phyloP scores from a whole-genome alignment of 2,329 filamentous ascomycete species.

The Aspergillus arachidicola region DNA sequence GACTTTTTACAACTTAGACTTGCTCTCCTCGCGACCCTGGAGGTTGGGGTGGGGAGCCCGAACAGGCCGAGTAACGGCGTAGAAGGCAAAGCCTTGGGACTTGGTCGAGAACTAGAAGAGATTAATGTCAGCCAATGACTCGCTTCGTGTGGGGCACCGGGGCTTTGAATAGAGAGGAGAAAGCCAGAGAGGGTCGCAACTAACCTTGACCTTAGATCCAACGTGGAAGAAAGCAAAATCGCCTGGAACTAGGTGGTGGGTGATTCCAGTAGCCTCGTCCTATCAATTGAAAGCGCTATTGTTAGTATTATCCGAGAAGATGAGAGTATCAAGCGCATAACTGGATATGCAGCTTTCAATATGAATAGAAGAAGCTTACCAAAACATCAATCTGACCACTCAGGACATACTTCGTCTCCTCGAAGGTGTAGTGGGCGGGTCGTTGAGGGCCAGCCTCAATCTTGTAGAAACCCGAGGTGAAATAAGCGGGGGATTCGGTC shows the following conservation, averaged over 20 bases:
- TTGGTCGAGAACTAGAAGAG: background rate
- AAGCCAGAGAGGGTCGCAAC: background rate
- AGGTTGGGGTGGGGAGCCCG: background rate
- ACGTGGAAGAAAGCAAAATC: slow-evolving; percentile 17
- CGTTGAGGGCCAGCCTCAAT: slow-evolving; percentile 26
- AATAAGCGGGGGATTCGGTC: slow-evolving; percentile 24
- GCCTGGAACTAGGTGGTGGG: slow-evolving; percentile 15
- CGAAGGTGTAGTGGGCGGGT: slow-evolving; percentile 25
- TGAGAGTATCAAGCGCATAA: background rate
- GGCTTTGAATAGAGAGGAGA: background rate
- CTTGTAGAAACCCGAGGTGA: slow-evolving; percentile 30
- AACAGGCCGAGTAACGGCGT: background rate
- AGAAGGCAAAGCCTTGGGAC: background rate
- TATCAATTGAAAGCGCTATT: background rate
- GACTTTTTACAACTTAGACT: background rate
- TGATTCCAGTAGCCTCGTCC: slow-evolving; percentile 16
- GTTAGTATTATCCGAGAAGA: background rate
- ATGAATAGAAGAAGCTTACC: slow-evolving; percentile 14
- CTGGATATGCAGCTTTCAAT: background rate
- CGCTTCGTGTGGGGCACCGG: too few relatives aligned
- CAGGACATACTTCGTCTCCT: slow-evolving; percentile 30
- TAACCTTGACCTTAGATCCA: background rate
- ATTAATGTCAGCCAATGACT: background rate
- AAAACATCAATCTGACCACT: slow-evolving; percentile 28
- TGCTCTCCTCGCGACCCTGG: background rate